These are phyloP conservation scores for Botrytis sinoallii DNA, from an alignment of 2,329 filamentous ascomycete species.

Conservation along the genomic window DNA sequence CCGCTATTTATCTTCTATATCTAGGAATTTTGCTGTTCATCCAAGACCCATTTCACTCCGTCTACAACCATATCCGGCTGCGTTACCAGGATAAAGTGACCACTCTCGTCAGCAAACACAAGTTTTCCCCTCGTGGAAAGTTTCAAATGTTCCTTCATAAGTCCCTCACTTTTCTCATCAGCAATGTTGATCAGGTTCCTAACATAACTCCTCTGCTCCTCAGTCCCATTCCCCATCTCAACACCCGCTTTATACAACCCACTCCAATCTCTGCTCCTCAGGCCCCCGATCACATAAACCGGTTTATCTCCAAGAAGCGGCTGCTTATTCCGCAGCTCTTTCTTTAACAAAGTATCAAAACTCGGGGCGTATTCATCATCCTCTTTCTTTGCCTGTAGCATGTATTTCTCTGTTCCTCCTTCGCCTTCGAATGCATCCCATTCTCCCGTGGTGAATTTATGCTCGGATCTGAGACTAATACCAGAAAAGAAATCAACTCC, in stretches of 20 bases:
- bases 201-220: constrained; percentile 35
- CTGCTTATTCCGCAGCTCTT: constrained; percentile 31
- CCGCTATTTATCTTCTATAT: neutral
- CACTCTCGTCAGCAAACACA: constrained; percentile 37
- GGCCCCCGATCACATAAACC: constrained; percentile 21
- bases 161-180: constrained; percentile 34
- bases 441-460: constrained; percentile 24
- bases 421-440: constrained; percentile 20
- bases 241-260: constrained; percentile 37
- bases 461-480: constrained; percentile 11
- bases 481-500: constrained; percentile 14
- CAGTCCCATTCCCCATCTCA: constrained; percentile 38
- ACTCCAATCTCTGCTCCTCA: constrained; percentile 9
- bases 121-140: constrained; percentile 36
- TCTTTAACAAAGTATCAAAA: constrained; percentile 36
- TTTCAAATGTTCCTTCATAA: constrained; percentile 35
- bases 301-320: constrained; percentile 32
- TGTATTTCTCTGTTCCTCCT: constrained; percentile 26
- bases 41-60: constrained; percentile 31
- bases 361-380: constrained; percentile 21
- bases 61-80: constrained; percentile 40
- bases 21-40: neutral
- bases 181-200: constrained; percentile 33
- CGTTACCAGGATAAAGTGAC: constrained; percentile 40
- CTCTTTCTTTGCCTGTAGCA: constrained; percentile 17